These are phyloP conservation scores for Raffaelea ambrosiae DNA, from an alignment of 2,329 filamentous ascomycete species.

Conservation along the genomic window DNA sequence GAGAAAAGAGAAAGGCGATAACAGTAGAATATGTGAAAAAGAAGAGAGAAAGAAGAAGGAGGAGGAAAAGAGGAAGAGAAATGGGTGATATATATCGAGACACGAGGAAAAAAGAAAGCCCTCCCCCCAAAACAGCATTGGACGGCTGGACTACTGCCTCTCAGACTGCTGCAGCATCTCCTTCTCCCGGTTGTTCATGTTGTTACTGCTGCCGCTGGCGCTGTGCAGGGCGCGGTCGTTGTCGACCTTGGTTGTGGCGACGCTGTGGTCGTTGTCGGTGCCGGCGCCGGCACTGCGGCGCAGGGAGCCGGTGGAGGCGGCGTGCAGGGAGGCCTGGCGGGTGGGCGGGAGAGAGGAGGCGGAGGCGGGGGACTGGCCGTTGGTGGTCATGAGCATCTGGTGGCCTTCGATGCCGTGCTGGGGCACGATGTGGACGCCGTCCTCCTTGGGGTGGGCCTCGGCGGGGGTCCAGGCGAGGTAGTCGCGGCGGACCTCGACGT, in stretches of 20 bases:
- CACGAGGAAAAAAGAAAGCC: too few species aligned
- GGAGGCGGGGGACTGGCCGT: background rate
- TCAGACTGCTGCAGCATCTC: conserved; percentile 3
- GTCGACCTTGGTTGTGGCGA: background rate
- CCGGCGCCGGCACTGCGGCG: background rate
- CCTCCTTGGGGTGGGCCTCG: conserved; percentile 52
- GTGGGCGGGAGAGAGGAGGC: background rate
- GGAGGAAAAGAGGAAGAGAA: too few species aligned
- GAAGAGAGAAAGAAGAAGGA: background rate
- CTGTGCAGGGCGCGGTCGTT: too few species aligned
- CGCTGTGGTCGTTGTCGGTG: background rate
- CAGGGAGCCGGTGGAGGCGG: background rate
- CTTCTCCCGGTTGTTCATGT: too few species aligned
- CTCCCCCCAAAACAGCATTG: too few species aligned
- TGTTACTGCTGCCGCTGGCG: too few species aligned
- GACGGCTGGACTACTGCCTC: too few species aligned
- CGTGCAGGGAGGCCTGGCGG: background rate
- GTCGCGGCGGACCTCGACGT: conserved; percentile 80
- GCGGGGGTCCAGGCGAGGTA: conserved; percentile 83
- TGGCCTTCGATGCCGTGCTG: conserved; percentile 68
- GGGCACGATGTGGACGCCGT: conserved; percentile 51
- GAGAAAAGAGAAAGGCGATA: background rate
- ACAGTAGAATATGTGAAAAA: background rate
- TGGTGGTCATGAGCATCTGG: conserved; percentile 38
- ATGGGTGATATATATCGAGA: too few species aligned